phyloP scores from a whole-genome alignment of 2,329 filamentous ascomycete genomes.

The Didymella lethalis region DNA sequence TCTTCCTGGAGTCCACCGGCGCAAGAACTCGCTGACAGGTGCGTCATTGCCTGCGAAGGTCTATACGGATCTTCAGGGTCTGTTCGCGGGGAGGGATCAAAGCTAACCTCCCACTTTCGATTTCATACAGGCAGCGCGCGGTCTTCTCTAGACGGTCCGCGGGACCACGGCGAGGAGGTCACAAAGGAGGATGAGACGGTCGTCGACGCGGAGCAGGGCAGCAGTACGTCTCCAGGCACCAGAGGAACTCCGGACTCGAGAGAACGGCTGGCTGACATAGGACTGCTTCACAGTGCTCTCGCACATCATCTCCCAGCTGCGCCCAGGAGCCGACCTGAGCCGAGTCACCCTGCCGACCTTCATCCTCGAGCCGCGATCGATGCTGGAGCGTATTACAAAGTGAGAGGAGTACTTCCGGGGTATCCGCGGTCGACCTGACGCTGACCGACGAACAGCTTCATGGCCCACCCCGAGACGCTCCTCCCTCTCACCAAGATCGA shows the following conservation, averaged over 20 bases:
- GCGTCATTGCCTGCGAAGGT: conserved; percentile 29
- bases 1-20: conserved; percentile 36
- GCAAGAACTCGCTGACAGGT: conserved; percentile 40
- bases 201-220: conserved; percentile 92
- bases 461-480: conserved; percentile 97
- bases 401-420: conserved; percentile 56
- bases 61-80: conserved; percentile 17
- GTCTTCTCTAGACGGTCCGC: conserved; percentile 52
- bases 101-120: conserved; percentile 29
- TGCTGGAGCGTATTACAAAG: conserved; percentile 99
- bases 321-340: conserved; percentile 93
- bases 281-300: conserved; percentile 72
- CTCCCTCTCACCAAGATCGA: conserved; percentile 87
- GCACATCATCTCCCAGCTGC: conserved; percentile 96
- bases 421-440: background rate
- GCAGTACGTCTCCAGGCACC: conserved; percentile 67
- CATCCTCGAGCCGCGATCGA: conserved; percentile 95
- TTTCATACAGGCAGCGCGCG: conserved; percentile 49
- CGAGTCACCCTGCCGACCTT: conserved; percentile 95
- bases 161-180: conserved; percentile 38
- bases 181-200: conserved; percentile 73
- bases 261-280: conserved; percentile 26
- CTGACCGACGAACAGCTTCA: conserved; percentile 73
- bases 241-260: background rate
- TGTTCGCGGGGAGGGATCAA: background rate